Evolutionary conservation across 2,329 filamentous ascomycete species (phyloP), one percentile per base, ranked within the genome.

Genomic region (Xylariales sp.): DNA sequence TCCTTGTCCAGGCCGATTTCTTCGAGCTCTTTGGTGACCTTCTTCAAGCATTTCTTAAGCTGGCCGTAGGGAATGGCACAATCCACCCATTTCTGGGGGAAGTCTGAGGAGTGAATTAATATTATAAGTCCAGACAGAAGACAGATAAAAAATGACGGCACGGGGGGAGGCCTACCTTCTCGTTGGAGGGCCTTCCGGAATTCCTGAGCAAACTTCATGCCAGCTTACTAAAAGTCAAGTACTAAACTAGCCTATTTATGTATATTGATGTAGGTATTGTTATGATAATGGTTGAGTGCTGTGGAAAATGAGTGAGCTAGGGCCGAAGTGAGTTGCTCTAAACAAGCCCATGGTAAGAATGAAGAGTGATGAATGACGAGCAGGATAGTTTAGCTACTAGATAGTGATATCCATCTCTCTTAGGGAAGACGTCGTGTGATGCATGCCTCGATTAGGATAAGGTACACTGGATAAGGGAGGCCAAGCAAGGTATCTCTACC

Each of bases 31-130:
- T 83, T 81, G 71, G 90, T 88, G 57, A 97, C 90, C 76, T 90
- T 90, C 77, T 94, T 95, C 77, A 97, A 90, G 80, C 92, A 93
- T 82, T 97, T 97, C 81, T 97, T 97, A 64, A 97, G 86, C 79
- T 93, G 88, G 52, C 90, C 87, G 78, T 97, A 97, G 2, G 92
- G 93, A 69, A 97, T 92, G 56, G 93, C 93, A 34, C 89, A 90
- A 52, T 91, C 85, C 56, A 94, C 82, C 88, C 87, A 90, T 76
- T 90, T 89, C 57, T 87, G 81, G 7, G 93, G 93, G 77, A 93
- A 97, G 71, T 87, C 91, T 84, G 69, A 41, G 48, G 9, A n/a
- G 54, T 28, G n/a, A 14, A 23, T 23, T 23, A 23, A 28, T 49
- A 28, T 49, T 3, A 45, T 70, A 43, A 68, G 64, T 59, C 39